Evolutionary conservation across 331 rosid species (phyloP), one percentile per base, ranked within the genome.

Genomic region (Quercus tomentella): DNA sequence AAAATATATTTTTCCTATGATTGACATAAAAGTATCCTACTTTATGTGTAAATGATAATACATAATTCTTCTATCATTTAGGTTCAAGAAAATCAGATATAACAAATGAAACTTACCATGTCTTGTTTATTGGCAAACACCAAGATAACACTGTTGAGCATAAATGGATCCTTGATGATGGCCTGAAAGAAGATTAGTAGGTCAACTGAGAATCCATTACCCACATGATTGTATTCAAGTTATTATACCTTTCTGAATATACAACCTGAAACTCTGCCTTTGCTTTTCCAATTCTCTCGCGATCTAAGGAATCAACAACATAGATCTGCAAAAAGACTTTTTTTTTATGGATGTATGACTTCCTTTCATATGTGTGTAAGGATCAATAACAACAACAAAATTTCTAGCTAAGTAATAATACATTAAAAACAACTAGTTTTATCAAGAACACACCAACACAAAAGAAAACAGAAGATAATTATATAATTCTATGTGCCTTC

Each of bases 41-140:
- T 61, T 61, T 25, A 5, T 23, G 35, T 61, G 68, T 21, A 21
- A 21, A 57, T 5, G 0, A 10, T 11, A 7, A 61, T 23, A 12
- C 28, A 61, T 23, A 12, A 56, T 25, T 33, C 35, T 60, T 56
- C 69, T 28, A 62, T 35, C 30, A 76, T 81, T 73, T 56, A 63
- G 72, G 49, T 21, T n/a, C 81, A 77, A 79, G 61, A 77, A 7
- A 26, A 85, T 56, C 72, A 80, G 63, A 76, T 71, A 81, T 68
- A 54, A 76, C 35, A 37, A 61, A 72, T n/a, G 37, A 51, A 20
- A 80, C 94, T 57, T 94, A 94, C 98, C 97, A 94, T 87, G 85
- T 94, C 98, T 67, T 94, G 98, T 86, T 94, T 94, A 78, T 94
- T 94, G 31, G 98, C 98, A 83, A 94, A 94, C 78, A 94, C 97